Base-by-base conservation (phyloP, 805 yeast species). In the Komagataella ulmi region DNA sequence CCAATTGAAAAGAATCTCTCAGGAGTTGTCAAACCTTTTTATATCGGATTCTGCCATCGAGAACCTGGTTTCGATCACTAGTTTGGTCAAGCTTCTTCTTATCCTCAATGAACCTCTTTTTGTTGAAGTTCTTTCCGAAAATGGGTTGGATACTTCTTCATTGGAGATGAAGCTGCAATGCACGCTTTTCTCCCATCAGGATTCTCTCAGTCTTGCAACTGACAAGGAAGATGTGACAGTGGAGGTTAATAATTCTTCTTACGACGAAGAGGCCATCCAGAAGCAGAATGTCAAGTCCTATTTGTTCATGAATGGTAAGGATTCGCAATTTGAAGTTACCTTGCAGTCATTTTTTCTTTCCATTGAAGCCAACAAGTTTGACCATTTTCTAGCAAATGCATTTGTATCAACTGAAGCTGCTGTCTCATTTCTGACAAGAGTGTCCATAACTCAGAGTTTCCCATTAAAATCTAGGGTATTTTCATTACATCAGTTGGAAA, bases 101-200 rank as follows among this genome's bases (percentile, higher is more conserved):
- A 58, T 61, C 6, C 57, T 59, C 4, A 63, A 75, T 50, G 67
- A 72, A 54, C 67, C 62, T 2, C 54, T 70, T 18, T 71, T 79
- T 47, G 45, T 69, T n/a, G 57, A 62, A n/a, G 65, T 69, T 23
- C 59, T 79, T 49, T 56, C 61, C 2, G 62, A 71, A 2, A 51
- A 65, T 19, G 61, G 66, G 17, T 51, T 74, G 18, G 59, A 67
- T 17, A 47, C 40, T 7, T 17, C 49, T 8, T 57, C 70, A 3
- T 67, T 83, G 24, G 90, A 83, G 68, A 76, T 88, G 72, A 73
- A 75, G 51, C 67, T 88, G 48, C 85, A 87, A 66, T 74, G 84
- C 1, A 81, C 90, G 10, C 12, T 30, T 30, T 30, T 30, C 14
- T 30, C 40, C 40, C 14, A 30, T 7, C 40, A 30, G 14, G 40